Evolutionary conservation across 305 asterid genomes (phyloP).

Genomic region (Solanum hybrid): DNA sequence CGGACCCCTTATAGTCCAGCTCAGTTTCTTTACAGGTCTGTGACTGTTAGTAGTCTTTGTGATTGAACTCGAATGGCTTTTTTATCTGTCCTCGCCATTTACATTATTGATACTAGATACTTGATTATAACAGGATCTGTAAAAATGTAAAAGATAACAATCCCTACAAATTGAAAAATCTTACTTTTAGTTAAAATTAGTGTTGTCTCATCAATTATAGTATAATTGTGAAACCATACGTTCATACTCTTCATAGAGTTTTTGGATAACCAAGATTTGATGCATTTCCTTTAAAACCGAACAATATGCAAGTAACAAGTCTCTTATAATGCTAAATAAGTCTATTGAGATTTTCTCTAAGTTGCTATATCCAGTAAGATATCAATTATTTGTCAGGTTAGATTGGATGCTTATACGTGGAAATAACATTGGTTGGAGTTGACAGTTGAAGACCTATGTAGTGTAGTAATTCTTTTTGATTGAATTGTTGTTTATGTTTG

Average conservation of each 20-base stretch:
- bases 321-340: no score
- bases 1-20: slow-evolving; percentile 28
- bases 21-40: no score
- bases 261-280: no score
- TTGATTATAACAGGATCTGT: not conserved
- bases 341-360: no score
- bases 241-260: no score
- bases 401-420: not conserved
- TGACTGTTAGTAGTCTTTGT: not conserved
- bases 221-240: not conserved
- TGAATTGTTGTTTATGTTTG: slow-evolving; percentile 14
- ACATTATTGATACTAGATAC: not conserved
- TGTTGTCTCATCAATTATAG: not conserved
- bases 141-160: no score
- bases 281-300: not conserved
- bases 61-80: not conserved
- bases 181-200: not conserved
- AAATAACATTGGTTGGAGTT: no score
- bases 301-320: not conserved
- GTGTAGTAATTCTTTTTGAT: not conserved
- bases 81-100: not conserved
- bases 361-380: no score
- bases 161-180: no score
- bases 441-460: not conserved
- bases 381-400: no score